These are phyloP conservation scores for Chaetomiaceae sp. DNA, from an alignment of 2,329 filamentous ascomycete species.

Conservation along the genomic window DNA sequence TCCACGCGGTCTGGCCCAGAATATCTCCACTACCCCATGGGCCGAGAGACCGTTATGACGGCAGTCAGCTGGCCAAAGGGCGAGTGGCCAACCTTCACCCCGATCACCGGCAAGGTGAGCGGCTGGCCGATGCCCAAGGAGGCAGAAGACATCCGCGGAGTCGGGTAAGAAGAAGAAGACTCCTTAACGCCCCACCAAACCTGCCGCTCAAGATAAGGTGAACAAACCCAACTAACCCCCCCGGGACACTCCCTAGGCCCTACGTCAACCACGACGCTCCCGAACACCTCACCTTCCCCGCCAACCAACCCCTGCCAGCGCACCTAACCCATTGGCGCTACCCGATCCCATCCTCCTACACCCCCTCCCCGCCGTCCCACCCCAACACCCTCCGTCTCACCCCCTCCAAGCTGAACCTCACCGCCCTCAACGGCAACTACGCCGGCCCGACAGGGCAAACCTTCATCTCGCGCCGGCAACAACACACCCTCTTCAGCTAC, in stretches of 20 bases:
- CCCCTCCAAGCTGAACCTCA: constrained; percentile 51
- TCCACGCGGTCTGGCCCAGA: constrained; percentile 38
- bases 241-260: constrained; percentile 19
- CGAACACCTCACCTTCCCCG: constrained; percentile 32
- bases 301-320: constrained; percentile 41
- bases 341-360: constrained; percentile 44
- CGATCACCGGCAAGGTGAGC: constrained; percentile 31
- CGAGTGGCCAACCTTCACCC: constrained; percentile 35
- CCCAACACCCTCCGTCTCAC: constrained; percentile 43
- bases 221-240: not conserved
- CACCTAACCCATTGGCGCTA: constrained; percentile 56
- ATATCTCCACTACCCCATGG: constrained; percentile 40
- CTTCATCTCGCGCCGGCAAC: constrained; percentile 55
- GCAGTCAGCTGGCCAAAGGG: constrained; percentile 36
- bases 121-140: constrained; percentile 25
- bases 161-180: too few species aligned
- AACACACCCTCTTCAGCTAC: constrained; percentile 51
- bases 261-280: constrained; percentile 23
- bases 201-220: too few species aligned
- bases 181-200: too few species aligned
- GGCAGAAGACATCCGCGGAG: constrained; percentile 22
- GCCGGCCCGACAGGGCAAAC: constrained; percentile 45
- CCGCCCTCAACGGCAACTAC: constrained; percentile 47
- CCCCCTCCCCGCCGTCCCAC: constrained; percentile 40
- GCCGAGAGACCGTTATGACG: constrained; percentile 40